phyloP scores from a whole-genome alignment of 257 asterid species.

The Phtheirospermum japonicum region DNA sequence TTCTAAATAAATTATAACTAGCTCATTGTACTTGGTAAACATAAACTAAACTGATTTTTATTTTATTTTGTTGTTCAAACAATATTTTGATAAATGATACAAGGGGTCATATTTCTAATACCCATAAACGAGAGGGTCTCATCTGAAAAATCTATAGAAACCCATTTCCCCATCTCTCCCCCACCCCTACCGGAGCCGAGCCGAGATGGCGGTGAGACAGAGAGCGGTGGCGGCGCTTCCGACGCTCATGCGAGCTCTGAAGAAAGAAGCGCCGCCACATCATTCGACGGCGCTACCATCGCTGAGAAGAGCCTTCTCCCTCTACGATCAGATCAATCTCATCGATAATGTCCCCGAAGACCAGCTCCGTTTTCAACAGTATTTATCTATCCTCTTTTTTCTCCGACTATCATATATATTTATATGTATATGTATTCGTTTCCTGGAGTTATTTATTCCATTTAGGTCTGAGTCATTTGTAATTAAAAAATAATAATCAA shows the following conservation, averaged over 20 bases:
- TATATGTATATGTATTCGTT: not conserved
- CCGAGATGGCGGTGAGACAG: conserved; percentile 71
- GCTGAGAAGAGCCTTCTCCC: conserved; percentile 89
- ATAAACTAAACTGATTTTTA: no score
- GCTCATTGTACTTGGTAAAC: no score
- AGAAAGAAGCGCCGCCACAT: conserved; percentile 45
- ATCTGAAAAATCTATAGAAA: not conserved
- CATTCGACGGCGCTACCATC: conserved; percentile 34
- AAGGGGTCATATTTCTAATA: not conserved
- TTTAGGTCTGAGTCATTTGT: no score
- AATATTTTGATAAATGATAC: no score
- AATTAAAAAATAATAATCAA: no score
- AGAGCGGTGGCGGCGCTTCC: conserved; percentile 80
- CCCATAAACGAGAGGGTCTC: not conserved
- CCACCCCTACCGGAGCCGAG: conserved; percentile 31
- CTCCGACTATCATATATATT: not conserved
- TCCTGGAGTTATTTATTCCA: not conserved
- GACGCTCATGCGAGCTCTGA: conserved; percentile 68
- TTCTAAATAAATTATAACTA: no score
- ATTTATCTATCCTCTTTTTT: conserved; percentile 12
- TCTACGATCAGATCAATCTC: conserved; percentile 94
- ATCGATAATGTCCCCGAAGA: conserved; percentile 84
- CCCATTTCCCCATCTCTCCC: conserved; percentile 6
- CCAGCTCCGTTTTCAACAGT: conserved; percentile 94
- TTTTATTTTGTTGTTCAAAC: no score